Base-by-base conservation (phyloP, 768 basidiomycete species). In the Tulasnella sp. region DNA sequence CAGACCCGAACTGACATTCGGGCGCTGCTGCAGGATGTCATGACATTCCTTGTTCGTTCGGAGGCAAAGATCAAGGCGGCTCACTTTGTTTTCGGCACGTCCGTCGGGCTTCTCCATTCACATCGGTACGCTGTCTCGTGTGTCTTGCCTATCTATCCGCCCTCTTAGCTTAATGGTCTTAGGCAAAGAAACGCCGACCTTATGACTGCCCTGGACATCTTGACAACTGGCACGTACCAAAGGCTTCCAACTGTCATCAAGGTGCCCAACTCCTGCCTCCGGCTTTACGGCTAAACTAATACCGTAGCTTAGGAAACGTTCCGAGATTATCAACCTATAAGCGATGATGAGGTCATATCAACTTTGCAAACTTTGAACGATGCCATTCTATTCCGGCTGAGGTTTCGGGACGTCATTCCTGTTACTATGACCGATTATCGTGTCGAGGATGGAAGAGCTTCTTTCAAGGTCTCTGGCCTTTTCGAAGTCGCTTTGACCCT, bases 171-270 rank as follows among this genome's bases (percentile, higher is more conserved):
- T 62, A 41, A 29, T 12, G 47, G 19, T 63, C 41, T n/a, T 62
- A 94, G 95, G 77, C 85, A 94, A 22, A 89, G 95, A 72, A 98
- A 98, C 80, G 94, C 95, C 74, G 96, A 98, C 80, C 82, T 98
- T 29, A 84, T 95, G 4, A 96, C 94, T 0, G 95, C 95, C 29
- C 81, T 98, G 41, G 91, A 95, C 75, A 91, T 98, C 70, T 83
- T 97, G 37, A 91, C 91, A 1, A 89, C 88, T 14, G 95, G 95
- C 0, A 89, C 91, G 17, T 98, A 98, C 78, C 83, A 87, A 42
- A 84, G 93, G 34, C 85, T 98, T 17, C 95, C 96, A 19, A 85
- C 87, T 1, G 83, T 82, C 67, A 90, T 96, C 78, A 92, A 91
- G 86, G 93, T 92, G 69, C 26, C 75, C 75, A 72, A 17, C 40